Base-by-base conservation (phyloP, 208 protist species). In the Trypanosoma mega region DNA sequence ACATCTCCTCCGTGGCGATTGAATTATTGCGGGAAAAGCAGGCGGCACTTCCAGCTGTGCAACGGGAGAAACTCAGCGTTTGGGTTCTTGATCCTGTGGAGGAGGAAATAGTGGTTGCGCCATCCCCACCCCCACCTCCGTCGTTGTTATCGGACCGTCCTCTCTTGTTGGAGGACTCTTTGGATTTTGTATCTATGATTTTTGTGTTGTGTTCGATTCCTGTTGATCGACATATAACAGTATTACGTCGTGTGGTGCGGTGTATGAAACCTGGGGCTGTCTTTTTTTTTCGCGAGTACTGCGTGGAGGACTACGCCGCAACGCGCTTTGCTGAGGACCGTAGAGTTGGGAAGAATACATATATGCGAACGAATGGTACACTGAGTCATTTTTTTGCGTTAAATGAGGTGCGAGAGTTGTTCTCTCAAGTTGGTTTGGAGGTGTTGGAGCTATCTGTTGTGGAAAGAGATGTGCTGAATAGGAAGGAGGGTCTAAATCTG, bases 141-240 rank as follows among this genome's bases (percentile, higher is more conserved):
- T 30, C 37, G 26, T 65, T 44, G 11, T 45, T 47, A n/a, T 14
- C 45, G 29, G 44, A 31, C 18, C 33, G 21, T 29, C 26, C n/a
- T 50, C 7, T 5, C 1, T 14, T 60, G 34, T 46, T 12, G 18
- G 51, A 56, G 27, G 36, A 62, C 2, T 59, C 48, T 23, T 79
- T 90, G 0, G 61, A 79, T 18, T 84, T 98, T 30, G 89, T 93
- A 2, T 92, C 92, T 2, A 87, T 98, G 61, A 89, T 97, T n/a
- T 98, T 98, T 78, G 93, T 98, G 0, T 72, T 98, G 5, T 97
- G 90, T 27, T 95, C 93, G 8, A 94, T 98, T 52, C 75, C 90
- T 1, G 78, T 88, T 18, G 74, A 75, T 9, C 43, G 68, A 5
- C 82, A 93, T 44, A 23, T 30, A 2, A 8, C 72, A 1, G 82